A percentile compares a stretch with the other conserved stretches of the same genome.
Conservation (phyloP, 2,329 filamentous ascomycete species). For the Fusarium nanum region DNA sequence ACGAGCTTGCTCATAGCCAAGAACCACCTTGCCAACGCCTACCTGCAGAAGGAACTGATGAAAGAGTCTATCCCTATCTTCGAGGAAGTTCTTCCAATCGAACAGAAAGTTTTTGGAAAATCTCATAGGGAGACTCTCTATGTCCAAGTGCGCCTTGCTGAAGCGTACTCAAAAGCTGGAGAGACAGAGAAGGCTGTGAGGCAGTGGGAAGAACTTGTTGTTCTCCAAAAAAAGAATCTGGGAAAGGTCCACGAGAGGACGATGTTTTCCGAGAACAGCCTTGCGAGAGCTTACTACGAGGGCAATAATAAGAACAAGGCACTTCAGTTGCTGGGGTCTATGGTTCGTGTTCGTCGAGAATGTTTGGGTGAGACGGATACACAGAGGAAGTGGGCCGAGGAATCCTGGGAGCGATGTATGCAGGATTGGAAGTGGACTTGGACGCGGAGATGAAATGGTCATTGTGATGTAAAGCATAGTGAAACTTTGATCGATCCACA, state of each 20-base stretch:
- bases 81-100: neutral
- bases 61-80: too few relatives aligned
- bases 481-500: neutral
- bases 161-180: neutral
- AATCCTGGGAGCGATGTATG: neutral
- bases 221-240: neutral
- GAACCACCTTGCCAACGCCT: neutral
- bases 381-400: neutral
- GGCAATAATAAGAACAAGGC: rapidly evolving
- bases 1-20: rapidly evolving
- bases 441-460: neutral
- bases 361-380: rapidly evolving
- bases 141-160: neutral
- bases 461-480: neutral
- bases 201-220: rapidly evolving
- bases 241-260: rapidly evolving
- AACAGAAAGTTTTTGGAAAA: rapidly evolving
- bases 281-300: neutral
- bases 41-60: neutral
- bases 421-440: neutral
- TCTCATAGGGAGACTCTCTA: neutral
- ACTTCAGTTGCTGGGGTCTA: neutral
- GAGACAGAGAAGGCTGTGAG: rapidly evolving
- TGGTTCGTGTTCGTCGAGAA: neutral
- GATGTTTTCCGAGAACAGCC: neutral